phyloP scores from a whole-genome alignment of 1,139 yeast species.

The Blastobotrys aristatus region DNA sequence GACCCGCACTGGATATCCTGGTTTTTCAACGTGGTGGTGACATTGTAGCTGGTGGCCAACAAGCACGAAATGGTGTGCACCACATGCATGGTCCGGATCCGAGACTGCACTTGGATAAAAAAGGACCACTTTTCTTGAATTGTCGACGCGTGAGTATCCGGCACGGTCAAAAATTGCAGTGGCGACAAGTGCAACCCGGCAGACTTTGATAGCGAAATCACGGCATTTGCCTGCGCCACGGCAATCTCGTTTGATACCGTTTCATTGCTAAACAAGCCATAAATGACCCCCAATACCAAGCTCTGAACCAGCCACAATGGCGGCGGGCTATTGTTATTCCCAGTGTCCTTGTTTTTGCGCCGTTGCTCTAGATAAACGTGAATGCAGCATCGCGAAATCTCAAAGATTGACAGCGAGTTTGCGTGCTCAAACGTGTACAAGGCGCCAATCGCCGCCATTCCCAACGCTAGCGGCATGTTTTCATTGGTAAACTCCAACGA shows the following conservation, averaged over 20 bases:
- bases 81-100: slow-evolving; percentile 81
- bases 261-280: slow-evolving; percentile 79
- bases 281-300: slow-evolving; percentile 70
- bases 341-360: slow-evolving; percentile 33
- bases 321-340: slow-evolving; percentile 26
- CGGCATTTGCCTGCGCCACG: slow-evolving; percentile 67
- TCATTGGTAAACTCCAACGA: slow-evolving; percentile 56
- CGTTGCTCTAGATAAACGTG: slow-evolving; percentile 68
- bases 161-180: slow-evolving; percentile 34
- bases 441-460: slow-evolving; percentile 89
- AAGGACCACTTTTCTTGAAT: slow-evolving; percentile 60
- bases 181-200: slow-evolving; percentile 68
- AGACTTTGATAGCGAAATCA: slow-evolving; percentile 71
- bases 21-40: slow-evolving; percentile 48
- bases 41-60: slow-evolving; percentile 64
- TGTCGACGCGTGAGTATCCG: slow-evolving; percentile 29
- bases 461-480: slow-evolving; percentile 69
- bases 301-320: slow-evolving; percentile 91
- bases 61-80: slow-evolving; percentile 68
- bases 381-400: slow-evolving; percentile 70
- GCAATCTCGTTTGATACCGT: slow-evolving; percentile 66
- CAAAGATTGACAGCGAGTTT: slow-evolving; percentile 71
- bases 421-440: slow-evolving; percentile 75
- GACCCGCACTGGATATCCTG: slow-evolving; percentile 67
- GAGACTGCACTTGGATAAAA: slow-evolving; percentile 73